These are phyloP conservation scores for Galerina sulciceps DNA, from an alignment of 768 basidiomycete genomes.

Conservation along the genomic window DNA sequence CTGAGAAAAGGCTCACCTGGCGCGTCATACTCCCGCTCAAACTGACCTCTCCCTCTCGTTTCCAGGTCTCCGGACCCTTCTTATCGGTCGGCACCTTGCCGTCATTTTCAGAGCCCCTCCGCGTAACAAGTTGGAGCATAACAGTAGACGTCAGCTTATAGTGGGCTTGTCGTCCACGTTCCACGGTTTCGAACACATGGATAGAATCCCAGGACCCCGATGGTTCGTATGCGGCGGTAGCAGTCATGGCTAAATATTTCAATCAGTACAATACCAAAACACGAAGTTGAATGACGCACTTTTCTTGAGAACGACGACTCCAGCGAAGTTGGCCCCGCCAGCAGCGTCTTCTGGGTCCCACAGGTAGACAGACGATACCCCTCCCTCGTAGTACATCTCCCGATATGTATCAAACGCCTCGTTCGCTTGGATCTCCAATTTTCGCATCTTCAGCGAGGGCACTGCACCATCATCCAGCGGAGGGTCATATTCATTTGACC, in stretches of 20 bases:
- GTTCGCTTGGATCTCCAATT: slow-evolving; percentile 91
- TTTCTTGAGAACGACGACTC: slow-evolving; percentile 96
- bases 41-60: slow-evolving; percentile 75
- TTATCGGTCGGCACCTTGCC: slow-evolving; percentile 41
- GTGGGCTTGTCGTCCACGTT: slow-evolving; percentile 89
- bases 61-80: slow-evolving; percentile 48
- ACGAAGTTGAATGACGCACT: slow-evolving; percentile 45
- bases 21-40: slow-evolving; percentile 97
- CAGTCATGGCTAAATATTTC: slow-evolving; percentile 59
- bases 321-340: slow-evolving; percentile 81
- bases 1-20: slow-evolving; percentile 61
- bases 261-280: neutral
- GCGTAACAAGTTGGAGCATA: slow-evolving; percentile 88
- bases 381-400: slow-evolving; percentile 99
- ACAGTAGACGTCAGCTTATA: slow-evolving; percentile 98
- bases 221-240: slow-evolving; percentile 58
- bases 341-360: slow-evolving; percentile 91
- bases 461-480: slow-evolving; percentile 87
- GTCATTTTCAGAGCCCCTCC: slow-evolving; percentile 39
- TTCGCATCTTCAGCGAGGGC: slow-evolving; percentile 83
- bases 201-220: slow-evolving; percentile 97
- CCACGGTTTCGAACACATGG: slow-evolving; percentile 95
- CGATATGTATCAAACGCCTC: slow-evolving; percentile 98
- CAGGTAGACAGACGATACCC: slow-evolving; percentile 93
- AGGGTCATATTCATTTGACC: slow-evolving; percentile 97